Base-by-base conservation (phyloP, 805 yeast species). In the Barnettozyma sucrosica region DNA sequence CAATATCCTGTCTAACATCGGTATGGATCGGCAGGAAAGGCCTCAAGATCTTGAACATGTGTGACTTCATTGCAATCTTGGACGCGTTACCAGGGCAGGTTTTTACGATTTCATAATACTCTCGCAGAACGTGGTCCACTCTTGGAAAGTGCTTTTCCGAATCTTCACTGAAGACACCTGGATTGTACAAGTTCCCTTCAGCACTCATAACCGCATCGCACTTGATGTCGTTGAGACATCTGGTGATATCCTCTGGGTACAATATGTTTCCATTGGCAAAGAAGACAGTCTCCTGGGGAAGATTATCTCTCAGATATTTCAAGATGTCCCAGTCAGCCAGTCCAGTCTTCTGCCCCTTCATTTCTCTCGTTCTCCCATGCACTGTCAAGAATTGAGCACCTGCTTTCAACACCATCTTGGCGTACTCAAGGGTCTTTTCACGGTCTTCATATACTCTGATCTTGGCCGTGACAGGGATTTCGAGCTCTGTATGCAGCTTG, bases 181-280 rank as follows among this genome's bases (percentile, higher is more conserved):
- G 99, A 58, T 93, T 93, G 67, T 83, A 86, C 32, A 93, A 69
- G 60, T 89, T 89, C 1, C 97, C 97, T 65, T 93, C 99, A 1
- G 99, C 99, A 37, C 95, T 83, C 99, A 93, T 93, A 16, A 93
- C 93, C 0, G 89, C 96, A 66, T 93, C 97, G 53, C 93, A 85
- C 1, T 68, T 69, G 5, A 88, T 79, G 8, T 69, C 75, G 2
- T 72, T 73, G 39, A 80, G 62, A 63, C 97, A 85, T 51, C 93
- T 73, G 1, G 73, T 72, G 21, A 92, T 70, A 63, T 93, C 98
- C 38, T 83, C 85, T 0, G 95, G 87, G 59, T 93, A 93, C 41
- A 93, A 67, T n/a, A 93, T 79, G 65, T 93, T 93, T 6, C 99
- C 99, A 64, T 93, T 93, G 38, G 96, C 88, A 59, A 93, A 86